phyloP scores from a whole-genome alignment of 1,284 basidiomycete genomes.

The Takashimella koratensis region DNA sequence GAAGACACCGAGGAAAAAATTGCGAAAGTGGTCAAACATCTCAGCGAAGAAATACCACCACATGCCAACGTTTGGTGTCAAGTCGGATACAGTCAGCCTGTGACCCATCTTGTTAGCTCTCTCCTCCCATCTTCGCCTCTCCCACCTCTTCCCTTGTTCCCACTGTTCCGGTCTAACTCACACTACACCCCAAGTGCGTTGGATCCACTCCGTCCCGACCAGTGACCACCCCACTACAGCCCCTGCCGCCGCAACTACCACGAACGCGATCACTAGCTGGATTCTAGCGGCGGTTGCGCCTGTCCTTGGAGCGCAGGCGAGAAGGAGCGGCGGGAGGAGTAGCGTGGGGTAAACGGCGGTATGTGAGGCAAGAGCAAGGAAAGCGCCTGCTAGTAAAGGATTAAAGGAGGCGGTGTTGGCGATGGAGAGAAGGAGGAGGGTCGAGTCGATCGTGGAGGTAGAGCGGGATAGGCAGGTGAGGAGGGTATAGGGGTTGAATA shows the following conservation, averaged over 20 bases:
- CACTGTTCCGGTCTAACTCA: slow-evolving; percentile 49
- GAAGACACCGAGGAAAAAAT: slow-evolving; percentile 95
- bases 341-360: slow-evolving; percentile 68
- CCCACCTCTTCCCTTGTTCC: neutral
- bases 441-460: slow-evolving; percentile 73
- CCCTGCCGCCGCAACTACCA: neutral
- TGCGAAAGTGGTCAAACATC: slow-evolving; percentile 97
- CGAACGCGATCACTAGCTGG: slow-evolving; percentile 19
- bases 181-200: slow-evolving; percentile 79
- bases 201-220: slow-evolving; percentile 58
- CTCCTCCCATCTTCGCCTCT: too few species aligned
- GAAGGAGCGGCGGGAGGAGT: slow-evolving; percentile 62
- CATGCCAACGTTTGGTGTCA: slow-evolving; percentile 89
- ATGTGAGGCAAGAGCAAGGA: slow-evolving; percentile 66
- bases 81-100: slow-evolving; percentile 70
- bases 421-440: slow-evolving; percentile 63
- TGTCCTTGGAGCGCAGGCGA: slow-evolving; percentile 38
- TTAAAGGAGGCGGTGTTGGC: neutral
- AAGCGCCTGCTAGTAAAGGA: slow-evolving; percentile 1
- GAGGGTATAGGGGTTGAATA: slow-evolving; percentile 83
- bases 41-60: slow-evolving; percentile 99
- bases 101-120: too few species aligned
- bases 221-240: slow-evolving; percentile 5
- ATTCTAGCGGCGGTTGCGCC: slow-evolving; percentile 1
- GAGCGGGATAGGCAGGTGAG: slow-evolving; percentile 74